These are phyloP conservation scores for Hericium rajendrae DNA, from an alignment of 768 basidiomycete species.

Conservation along the genomic window DNA sequence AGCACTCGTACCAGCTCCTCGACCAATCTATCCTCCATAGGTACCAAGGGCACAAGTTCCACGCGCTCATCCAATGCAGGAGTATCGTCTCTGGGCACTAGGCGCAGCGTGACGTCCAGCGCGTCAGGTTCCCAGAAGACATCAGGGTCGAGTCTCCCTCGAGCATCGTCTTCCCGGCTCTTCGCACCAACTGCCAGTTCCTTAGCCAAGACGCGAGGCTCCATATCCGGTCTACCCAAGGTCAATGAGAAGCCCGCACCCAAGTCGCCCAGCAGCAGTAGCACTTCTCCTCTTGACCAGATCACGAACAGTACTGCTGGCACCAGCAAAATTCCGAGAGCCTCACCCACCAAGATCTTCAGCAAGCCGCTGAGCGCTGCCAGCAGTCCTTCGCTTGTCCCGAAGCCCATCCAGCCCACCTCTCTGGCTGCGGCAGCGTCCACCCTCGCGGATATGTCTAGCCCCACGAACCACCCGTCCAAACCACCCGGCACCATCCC, in stretches of 20 bases:
- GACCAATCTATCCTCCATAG: conserved; percentile 18
- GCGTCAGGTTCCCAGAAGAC: conserved; percentile 3
- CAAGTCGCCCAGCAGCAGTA: conserved; percentile 6
- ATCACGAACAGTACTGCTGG: conserved; percentile 25
- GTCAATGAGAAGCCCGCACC: conserved; percentile 9
- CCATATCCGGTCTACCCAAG: background rate
- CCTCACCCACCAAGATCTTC: conserved; percentile 35
- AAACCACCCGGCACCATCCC: conserved; percentile 13
- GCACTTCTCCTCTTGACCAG: conserved; percentile 19
- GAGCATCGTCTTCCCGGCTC: conserved; percentile 10
- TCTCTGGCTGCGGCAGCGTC: conserved; percentile 23
- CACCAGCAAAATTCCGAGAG: conserved; percentile 10
- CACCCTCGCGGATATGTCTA: conserved; percentile 5
- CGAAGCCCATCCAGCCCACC: conserved; percentile 12
- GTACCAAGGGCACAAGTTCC: conserved; percentile 19
- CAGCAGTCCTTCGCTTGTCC: conserved; percentile 14
- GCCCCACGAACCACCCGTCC: background rate
- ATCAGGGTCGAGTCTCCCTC: conserved; percentile 6
- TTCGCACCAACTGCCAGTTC: conserved; percentile 20
- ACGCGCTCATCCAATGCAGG: conserved; percentile 20
- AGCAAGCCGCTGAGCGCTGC: conserved; percentile 34
- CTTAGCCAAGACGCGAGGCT: conserved; percentile 8
- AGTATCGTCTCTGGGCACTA: conserved; percentile 38
- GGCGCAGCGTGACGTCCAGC: conserved; percentile 16
- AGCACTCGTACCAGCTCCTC: conserved; percentile 3